Conservation (phyloP, 2,329 filamentous ascomycete genomes). For the Phialophora expanda region DNA sequence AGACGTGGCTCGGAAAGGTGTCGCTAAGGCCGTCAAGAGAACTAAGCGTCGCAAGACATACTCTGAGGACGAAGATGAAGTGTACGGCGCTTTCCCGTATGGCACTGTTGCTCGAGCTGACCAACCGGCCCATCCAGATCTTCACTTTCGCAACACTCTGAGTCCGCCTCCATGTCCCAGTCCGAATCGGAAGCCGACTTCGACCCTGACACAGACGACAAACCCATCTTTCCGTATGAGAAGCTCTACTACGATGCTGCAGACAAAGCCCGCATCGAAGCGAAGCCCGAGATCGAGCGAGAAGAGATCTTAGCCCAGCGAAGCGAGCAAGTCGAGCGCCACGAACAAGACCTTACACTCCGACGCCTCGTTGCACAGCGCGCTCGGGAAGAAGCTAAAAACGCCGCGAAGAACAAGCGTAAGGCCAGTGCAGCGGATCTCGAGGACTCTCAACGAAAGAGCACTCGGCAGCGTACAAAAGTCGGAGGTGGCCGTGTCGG, state of each 20-base stretch:
- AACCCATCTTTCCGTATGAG: conserved; percentile 77
- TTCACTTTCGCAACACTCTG: conserved; percentile 71
- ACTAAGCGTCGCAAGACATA: conserved; percentile 58
- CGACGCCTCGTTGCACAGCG: conserved; percentile 75
- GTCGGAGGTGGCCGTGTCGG: conserved; percentile 69
- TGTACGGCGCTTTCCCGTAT: conserved; percentile 61
- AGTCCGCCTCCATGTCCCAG: conserved; percentile 88
- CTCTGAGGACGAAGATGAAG: conserved; percentile 78
- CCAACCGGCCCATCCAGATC: conserved; percentile 59
- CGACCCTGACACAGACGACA: conserved; percentile 53
- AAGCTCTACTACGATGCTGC: conserved; percentile 77
- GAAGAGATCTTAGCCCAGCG: conserved; percentile 90
- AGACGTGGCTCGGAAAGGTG: conserved; percentile 56
- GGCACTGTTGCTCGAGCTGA: neutral
- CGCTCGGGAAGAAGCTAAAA: conserved; percentile 64
- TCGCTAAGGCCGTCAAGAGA: conserved; percentile 53
- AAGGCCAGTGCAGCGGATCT: conserved; percentile 79
- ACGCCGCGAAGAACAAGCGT: conserved; percentile 64
- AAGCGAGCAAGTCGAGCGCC: conserved; percentile 78
- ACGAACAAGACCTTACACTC: conserved; percentile 80
- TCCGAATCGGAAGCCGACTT: conserved; percentile 78
- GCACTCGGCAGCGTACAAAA: conserved; percentile 72
- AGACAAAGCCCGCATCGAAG: conserved; percentile 80
- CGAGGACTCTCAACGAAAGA: conserved; percentile 77
- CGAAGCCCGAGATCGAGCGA: conserved; percentile 85